These are phyloP conservation scores for Phaeosphaeriaceae sp. DNA, from an alignment of 2,329 filamentous ascomycete species.

Conservation along the genomic window DNA sequence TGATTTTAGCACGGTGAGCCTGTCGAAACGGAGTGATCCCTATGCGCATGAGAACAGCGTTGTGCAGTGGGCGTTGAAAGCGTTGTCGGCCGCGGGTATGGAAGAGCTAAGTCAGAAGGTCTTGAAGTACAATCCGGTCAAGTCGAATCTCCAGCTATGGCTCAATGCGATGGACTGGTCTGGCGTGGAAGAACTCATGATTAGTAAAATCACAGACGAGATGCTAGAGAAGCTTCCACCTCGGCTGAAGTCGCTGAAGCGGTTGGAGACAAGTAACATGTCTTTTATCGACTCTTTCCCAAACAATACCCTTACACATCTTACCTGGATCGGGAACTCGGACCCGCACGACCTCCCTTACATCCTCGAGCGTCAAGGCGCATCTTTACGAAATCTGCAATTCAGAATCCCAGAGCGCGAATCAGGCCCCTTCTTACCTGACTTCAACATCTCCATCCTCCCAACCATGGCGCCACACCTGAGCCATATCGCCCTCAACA, in stretches of 20 bases:
- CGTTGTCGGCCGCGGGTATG: neutral
- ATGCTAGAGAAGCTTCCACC: neutral
- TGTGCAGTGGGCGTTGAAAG: neutral
- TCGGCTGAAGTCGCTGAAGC: slow-evolving; percentile 2
- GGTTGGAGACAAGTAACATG: slow-evolving; percentile 8
- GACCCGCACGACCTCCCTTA: neutral
- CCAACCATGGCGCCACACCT: slow-evolving; percentile 8
- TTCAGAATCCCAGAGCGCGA: slow-evolving; percentile 6
- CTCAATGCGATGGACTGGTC: slow-evolving; percentile 22
- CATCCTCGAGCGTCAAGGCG: slow-evolving; percentile 14
- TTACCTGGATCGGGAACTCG: slow-evolving; percentile 5
- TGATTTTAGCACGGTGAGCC: slow-evolving; percentile 1
- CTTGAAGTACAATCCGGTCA: neutral
- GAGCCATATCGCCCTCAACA: slow-evolving; percentile 16
- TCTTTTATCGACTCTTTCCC: slow-evolving; percentile 8
- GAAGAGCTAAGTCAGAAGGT: neutral
- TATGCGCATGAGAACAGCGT: neutral
- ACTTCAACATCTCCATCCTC: slow-evolving; percentile 8
- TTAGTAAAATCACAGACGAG: neutral
- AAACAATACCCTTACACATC: slow-evolving; percentile 13
- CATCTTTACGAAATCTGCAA: slow-evolving; percentile 11
- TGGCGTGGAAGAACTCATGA: slow-evolving; percentile 9
- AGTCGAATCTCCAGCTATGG: slow-evolving; percentile 18
- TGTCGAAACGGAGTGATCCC: neutral
- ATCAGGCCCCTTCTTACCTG: neutral